Evolutionary conservation across 2,329 filamentous ascomycete species (phyloP), one percentile per base, ranked within the genome.

Genomic region (Elsinoe australis): DNA sequence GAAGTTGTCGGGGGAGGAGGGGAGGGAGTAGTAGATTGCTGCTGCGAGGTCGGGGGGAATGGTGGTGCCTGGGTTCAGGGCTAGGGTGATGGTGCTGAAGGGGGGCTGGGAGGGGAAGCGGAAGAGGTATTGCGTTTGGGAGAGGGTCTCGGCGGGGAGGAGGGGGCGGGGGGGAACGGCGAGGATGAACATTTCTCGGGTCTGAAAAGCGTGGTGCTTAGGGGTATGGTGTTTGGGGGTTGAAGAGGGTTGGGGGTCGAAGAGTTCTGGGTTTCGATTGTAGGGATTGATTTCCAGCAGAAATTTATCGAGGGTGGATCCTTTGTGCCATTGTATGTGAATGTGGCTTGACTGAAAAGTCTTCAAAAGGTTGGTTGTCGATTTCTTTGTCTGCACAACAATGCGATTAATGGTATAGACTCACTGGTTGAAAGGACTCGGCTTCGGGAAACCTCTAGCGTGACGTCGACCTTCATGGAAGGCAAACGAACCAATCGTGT

Each of bases 1-100:
- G 69, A 94, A 94, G 22, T 12, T 44, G 38, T 82, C 78, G 63
- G 56, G 65, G 47, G 67, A 57, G 6, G 68, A 67, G 2, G 80
- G 77, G n/a, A 83, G 70, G 55, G 89, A 83, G 39, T 94, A 77
- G 69, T 95, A 96, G 54, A 98, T 90, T 38, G 88, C 86, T 10
- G 89, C 92, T 4, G 87, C 90, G 15, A 85, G 85, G 56, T 79
- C 77, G 3, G 76, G 71, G 0, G 89, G 89, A 0, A 98, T 74
- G 7, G 75, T 66, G 7, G 83, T 73, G 34, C 83, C 84, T 0
- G 92, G 94, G 1, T 95, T 78, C 28, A 95, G 74, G 69, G 96
- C 94, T 50, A 96, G 81, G 59, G 88, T 84, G 49, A 96, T 77
- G 64, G 96, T 88, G 48, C 70, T 73, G 64, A 83, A 80, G 4